phyloP scores from a whole-genome alignment of 352 stramenopile species.

The Globisporangium spinosum region DNA sequence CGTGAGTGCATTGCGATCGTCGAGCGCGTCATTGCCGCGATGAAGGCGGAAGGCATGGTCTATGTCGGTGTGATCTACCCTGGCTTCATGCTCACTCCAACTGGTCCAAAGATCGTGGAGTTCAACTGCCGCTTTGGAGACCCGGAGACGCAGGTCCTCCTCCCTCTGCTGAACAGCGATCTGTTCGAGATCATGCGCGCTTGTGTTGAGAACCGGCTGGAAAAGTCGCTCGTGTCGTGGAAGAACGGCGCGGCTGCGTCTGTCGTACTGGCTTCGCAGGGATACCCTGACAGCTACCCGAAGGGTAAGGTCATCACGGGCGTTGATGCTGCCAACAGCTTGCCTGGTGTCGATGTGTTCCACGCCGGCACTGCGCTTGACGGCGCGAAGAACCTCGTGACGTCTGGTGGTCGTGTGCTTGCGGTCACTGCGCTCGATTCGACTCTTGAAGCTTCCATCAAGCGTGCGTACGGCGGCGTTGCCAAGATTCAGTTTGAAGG shows the following conservation, averaged over 20 bases:
- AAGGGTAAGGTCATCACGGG: slow-evolving; percentile 97
- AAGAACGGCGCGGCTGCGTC: slow-evolving; percentile 91
- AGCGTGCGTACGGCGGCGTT: slow-evolving; percentile 90
- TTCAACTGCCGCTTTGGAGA: slow-evolving; percentile 99
- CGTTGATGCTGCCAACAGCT: slow-evolving; percentile 78
- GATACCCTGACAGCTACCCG: slow-evolving; percentile 97
- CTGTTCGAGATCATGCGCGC: slow-evolving; percentile 97
- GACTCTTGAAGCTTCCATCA: slow-evolving; percentile 90
- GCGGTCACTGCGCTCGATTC: slow-evolving; percentile 93
- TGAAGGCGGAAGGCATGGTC: slow-evolving; percentile 94
- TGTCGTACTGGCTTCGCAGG: slow-evolving; percentile 95
- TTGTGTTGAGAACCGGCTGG: slow-evolving; percentile 92
- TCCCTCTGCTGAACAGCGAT: slow-evolving; percentile 97
- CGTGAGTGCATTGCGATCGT: slow-evolving; percentile 90
- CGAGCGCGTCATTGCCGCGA: slow-evolving; percentile 65
- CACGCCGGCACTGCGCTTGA: slow-evolving; percentile 95
- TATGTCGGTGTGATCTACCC: slow-evolving; percentile 99
- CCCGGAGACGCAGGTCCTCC: slow-evolving; percentile 98
- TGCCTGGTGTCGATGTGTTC: slow-evolving; percentile 95
- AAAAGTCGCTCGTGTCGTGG: slow-evolving; percentile 87
- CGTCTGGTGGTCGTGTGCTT: slow-evolving; percentile 95
- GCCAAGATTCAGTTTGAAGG: slow-evolving; percentile 88
- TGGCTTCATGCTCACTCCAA: slow-evolving; percentile 96
- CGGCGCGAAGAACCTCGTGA: slow-evolving; percentile 70
- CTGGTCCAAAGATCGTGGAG: slow-evolving; percentile 95